Conservation (phyloP, 495 filamentous ascomycete species). For the Podospora pseudocomata region DNA sequence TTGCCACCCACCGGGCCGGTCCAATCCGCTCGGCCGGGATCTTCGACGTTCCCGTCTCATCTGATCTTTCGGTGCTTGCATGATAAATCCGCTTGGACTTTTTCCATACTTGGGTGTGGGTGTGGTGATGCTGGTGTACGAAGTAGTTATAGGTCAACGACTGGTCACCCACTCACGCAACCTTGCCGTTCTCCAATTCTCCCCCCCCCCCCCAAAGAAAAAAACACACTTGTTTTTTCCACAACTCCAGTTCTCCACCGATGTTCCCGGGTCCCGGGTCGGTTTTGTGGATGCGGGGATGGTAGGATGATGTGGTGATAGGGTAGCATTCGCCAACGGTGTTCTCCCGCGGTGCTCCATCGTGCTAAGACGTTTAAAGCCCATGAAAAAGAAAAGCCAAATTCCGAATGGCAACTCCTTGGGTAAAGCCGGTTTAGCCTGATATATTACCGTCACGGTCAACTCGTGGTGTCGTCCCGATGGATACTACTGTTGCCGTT, state of each 20-base stretch:
- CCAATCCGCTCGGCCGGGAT: background rate
- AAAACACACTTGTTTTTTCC: background rate
- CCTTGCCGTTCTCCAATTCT: background rate
- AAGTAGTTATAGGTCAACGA: background rate
- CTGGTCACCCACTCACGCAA: background rate
- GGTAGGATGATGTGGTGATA: background rate
- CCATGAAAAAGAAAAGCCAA: no score
- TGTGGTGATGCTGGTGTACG: background rate
- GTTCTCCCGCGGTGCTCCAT: background rate
- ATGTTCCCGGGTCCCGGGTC: background rate
- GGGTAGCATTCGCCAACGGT: background rate
- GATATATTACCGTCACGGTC: no score
- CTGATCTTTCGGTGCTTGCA: background rate
- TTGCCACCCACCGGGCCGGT: background rate
- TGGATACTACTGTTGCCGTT: background rate
- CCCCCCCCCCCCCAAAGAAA: background rate
- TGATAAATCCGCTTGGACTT: background rate
- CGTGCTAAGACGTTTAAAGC: background rate
- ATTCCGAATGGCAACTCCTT: background rate
- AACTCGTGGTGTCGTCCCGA: no score
- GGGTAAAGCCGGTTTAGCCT: no score
- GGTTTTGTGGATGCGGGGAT: background rate
- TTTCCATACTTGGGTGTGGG: background rate
- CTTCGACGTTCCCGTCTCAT: background rate
- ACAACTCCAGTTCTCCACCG: background rate